These are phyloP conservation scores for Eimeria maxima DNA, from an alignment of 169 alveolate genomes.

Conservation along the genomic window DNA sequence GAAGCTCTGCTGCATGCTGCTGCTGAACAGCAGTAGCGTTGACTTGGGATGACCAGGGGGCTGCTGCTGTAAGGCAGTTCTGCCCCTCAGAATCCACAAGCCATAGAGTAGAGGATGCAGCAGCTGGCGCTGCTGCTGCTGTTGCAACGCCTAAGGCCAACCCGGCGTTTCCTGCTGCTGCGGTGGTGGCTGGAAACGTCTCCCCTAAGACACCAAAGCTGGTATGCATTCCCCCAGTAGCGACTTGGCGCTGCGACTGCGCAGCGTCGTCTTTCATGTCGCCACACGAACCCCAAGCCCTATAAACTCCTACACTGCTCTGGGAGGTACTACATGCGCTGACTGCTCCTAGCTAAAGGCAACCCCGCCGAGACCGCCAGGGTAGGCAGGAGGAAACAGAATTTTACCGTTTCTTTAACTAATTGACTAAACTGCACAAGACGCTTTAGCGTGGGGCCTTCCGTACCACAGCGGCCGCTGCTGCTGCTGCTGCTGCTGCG, in stretches of 20 bases:
- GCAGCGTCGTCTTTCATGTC: slow-evolving; percentile 50
- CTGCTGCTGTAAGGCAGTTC: slow-evolving; percentile 2
- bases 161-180: slow-evolving; percentile 28
- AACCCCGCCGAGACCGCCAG: neutral
- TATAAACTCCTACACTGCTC: neutral
- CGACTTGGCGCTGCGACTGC: slow-evolving; percentile 15
- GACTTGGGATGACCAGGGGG: slow-evolving; percentile 31
- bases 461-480: neutral
- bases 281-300: neutral
- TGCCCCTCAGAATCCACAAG: slow-evolving; percentile 41
- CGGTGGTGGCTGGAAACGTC: neutral
- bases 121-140: slow-evolving; percentile 64
- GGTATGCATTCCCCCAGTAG: neutral
- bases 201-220: slow-evolving; percentile 59
- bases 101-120: slow-evolving; percentile 69
- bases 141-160: neutral
- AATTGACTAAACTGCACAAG: neutral
- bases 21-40: slow-evolving; percentile 33
- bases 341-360: neutral
- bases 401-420: neutral
- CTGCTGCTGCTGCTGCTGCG: neutral
- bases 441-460: neutral
- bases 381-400: neutral
- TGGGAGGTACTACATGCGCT: neutral
- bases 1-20: slow-evolving; percentile 70